These are phyloP conservation scores for Lachnellula willkommii DNA, from an alignment of 2,329 filamentous ascomycete species.

Conservation along the genomic window DNA sequence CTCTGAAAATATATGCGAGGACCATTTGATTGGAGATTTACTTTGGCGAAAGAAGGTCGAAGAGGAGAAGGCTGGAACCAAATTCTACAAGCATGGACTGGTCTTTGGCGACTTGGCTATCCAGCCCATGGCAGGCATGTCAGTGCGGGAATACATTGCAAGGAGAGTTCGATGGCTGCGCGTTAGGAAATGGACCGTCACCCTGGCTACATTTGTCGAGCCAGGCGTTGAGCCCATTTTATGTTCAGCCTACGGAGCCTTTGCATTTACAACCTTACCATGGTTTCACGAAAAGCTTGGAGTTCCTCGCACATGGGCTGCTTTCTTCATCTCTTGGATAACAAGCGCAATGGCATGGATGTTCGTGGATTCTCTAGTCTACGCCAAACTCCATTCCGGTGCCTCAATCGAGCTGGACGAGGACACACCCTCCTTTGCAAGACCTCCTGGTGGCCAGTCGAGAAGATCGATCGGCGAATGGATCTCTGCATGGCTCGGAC, in stretches of 20 bases:
- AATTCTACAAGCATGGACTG: conserved; percentile 72
- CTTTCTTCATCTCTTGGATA: conserved; percentile 62
- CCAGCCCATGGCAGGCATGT: conserved; percentile 82
- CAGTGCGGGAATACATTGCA: conserved; percentile 68
- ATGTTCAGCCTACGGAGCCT: conserved; percentile 75
- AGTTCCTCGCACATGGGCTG: conserved; percentile 60
- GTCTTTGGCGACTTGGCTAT: conserved; percentile 82
- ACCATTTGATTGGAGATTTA: conserved; percentile 89
- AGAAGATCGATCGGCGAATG: conserved; percentile 62
- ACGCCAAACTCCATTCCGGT: conserved; percentile 67
- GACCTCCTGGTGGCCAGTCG: conserved; percentile 49
- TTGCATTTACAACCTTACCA: conserved; percentile 68
- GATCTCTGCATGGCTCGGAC: conserved; percentile 75
- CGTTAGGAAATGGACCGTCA: conserved; percentile 90
- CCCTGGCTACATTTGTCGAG: conserved; percentile 82
- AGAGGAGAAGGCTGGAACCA: conserved; percentile 37
- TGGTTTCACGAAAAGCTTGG: conserved; percentile 50
- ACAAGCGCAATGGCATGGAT: conserved; percentile 66
- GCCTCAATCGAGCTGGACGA: conserved; percentile 64
- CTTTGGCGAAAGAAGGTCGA: conserved; percentile 70
- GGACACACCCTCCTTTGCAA: conserved; percentile 70
- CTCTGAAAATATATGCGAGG: conserved; percentile 93
- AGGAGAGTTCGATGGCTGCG: conserved; percentile 85
- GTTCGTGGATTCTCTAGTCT: conserved; percentile 66
- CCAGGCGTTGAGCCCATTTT: conserved; percentile 86